Base-by-base conservation (phyloP, 345 rosid species). In the Lumnitzera littorea region DNA sequence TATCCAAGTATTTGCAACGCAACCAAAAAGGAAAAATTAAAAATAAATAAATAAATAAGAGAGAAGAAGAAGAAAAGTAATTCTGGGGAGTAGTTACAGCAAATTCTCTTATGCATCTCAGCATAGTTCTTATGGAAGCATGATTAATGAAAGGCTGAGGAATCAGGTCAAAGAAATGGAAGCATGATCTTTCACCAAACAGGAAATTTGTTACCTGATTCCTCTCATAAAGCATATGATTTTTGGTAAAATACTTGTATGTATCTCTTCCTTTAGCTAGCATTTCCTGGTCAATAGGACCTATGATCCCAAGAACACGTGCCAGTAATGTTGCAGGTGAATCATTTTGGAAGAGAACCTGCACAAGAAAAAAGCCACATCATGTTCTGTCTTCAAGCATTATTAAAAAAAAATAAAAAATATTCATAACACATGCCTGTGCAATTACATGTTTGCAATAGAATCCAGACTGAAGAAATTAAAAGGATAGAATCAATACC, bases 291-390 rank as follows among this genome's bases (percentile, higher is more conserved):
- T 91, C 79, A 48, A 95, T 77, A 43, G 87, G 78, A 24, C 98
- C 84, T 41, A 84, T 74, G 41, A 91, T 91, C 70, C 99, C 98
- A 31, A 91, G 83, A 23, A 91, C 96, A 65, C 98, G 82, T 31
- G 96, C 95, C 64, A 95, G 84, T 65, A 95, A 80, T 46, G 98
- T 95, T 24, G 91, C 95, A 43, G 98, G 88, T 24, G 99, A 95
- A 82, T 95, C 99, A 72, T 91, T 95, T 76, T 95, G 98, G 78
- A 95, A 95, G 48, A 95, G 91, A 57, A 95, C 99, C 99, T 91
- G 62, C 71, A 73, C 24, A 24, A 63, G 67, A 29, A 59, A 50
- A 27, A 70, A 61, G 47, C 59, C 15, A 61, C 50, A 36, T 29
- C 49, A 50, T 14, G 56, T 36, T 48, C n/a, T 59, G 51, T 36